Evolutionary conservation across 2,329 filamentous ascomycete species (phyloP), one percentile per base, ranked within the genome.

Genomic region (Ilyonectria sp.): DNA sequence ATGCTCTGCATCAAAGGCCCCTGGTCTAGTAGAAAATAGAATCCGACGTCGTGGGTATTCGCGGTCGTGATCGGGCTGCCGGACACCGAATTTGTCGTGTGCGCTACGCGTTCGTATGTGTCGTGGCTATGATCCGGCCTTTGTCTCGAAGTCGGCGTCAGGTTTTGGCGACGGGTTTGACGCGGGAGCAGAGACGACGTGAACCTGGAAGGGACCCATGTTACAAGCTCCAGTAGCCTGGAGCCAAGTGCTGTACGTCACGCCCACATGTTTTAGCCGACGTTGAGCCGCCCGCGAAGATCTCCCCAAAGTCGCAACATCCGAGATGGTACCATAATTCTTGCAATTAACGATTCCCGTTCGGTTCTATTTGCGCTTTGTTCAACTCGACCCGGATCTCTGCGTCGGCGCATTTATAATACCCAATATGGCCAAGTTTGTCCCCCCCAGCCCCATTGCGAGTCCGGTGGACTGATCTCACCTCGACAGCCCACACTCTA

Each of bases 401-500:
- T n/a, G n/a, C 19, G 5, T 37, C n/a, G 17, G 15, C 6, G 19
- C 21, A 21, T 11, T 37, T 26, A 7, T 10, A 21, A 19, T 44
- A 19, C 26, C 43, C 60, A 72, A 59, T 60, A 76, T 76, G 74
- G 61, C 74, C 37, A 72, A 68, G 74, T 76, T 63, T 33, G 75
- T 56, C 49, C 29, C 26, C 50, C 31, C 19, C 15, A 53, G 13
- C 6, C 46, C 65, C 26, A 50, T 49, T 26, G 55, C 50, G 57
- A 49, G 11, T 19, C 21, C 60, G 50, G 65, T 73, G 60, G 63
- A 65, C 73, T 76, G 66, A 76, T 68, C 69, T 71, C 65, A 63
- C 44, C 46, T 66, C 46, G 53, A 81, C 73, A 83, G 85, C 75
- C 82, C 84, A 74, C 86, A 83, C 69, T 85, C 84, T 49, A 94